phyloP scores from a whole-genome alignment of 805 yeast species.

The Kodamaea kakaduensis region DNA sequence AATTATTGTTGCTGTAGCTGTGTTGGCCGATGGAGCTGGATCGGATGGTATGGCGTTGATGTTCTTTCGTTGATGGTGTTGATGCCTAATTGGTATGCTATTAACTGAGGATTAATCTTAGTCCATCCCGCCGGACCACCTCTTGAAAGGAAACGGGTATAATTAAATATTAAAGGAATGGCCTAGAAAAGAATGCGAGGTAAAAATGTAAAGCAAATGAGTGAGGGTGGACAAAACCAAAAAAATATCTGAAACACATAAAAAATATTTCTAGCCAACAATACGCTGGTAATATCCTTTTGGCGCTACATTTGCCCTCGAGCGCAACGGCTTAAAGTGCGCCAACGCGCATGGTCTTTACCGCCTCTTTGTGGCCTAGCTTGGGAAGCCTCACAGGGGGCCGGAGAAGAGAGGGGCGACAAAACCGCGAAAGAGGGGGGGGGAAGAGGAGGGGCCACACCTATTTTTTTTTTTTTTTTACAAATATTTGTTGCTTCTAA shows the following conservation, averaged over 20 bases:
- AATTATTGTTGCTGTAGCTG: too few relatives aligned
- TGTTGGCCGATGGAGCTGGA: too few relatives aligned
- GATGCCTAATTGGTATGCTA: too few relatives aligned
- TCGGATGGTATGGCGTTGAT: too few relatives aligned
- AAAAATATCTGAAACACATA: slow-evolving; percentile 1
- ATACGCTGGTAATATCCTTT: not conserved
- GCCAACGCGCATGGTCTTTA: not conserved
- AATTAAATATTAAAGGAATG: slow-evolving; percentile 6
- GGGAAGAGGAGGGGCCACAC: too few relatives aligned
- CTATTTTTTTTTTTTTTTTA: too few relatives aligned
- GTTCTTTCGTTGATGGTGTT: too few relatives aligned
- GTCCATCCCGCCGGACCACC: slow-evolving; percentile 1
- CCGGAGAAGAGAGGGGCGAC: too few relatives aligned
- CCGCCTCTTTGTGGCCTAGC: too few relatives aligned
- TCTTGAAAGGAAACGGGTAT: slow-evolving; percentile 6
- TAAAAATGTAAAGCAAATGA: slow-evolving; percentile 1
- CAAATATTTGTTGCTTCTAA: too few relatives aligned
- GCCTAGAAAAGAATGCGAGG: not conserved
- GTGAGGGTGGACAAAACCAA: not conserved
- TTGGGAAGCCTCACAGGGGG: not conserved
- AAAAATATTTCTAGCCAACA: not conserved
- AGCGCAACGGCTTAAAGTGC: not conserved
- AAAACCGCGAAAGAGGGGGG: too few relatives aligned
- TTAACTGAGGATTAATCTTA: not conserved
- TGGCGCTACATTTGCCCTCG: not conserved